A percentile compares a stretch with the other conserved stretches of the same genome.
Conservation (phyloP, 176 grass and related monocot genomes). For the Melocanna baccifera region DNA sequence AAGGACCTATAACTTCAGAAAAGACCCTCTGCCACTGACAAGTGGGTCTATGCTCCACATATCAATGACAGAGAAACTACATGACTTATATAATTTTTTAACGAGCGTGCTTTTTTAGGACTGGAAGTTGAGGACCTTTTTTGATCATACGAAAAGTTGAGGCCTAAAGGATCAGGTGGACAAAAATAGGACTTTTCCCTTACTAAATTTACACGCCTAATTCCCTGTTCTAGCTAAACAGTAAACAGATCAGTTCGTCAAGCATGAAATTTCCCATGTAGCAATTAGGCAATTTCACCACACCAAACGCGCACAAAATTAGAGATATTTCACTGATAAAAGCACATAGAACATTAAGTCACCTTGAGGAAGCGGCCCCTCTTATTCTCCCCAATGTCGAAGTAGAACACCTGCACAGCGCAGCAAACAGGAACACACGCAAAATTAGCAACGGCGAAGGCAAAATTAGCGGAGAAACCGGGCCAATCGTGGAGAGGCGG, state of each 20-base stretch:
- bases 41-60: neutral
- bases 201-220: neutral
- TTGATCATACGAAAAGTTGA: neutral
- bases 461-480: neutral
- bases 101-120: constrained; percentile 20
- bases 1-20: neutral
- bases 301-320: neutral
- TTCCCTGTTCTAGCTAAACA: constrained; percentile 3
- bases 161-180: neutral
- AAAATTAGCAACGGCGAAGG: constrained; percentile 4
- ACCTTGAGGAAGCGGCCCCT: constrained; percentile 98
- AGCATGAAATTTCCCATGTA: constrained; percentile 3
- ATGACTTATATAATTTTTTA: neutral
- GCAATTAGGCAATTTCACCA: neutral
- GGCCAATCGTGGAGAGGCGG: neutral
- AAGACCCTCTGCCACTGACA: constrained; percentile 11
- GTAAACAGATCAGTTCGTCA: neutral
- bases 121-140: neutral
- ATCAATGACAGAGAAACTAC: neutral
- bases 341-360: neutral
- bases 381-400: constrained; percentile 96
- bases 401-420: constrained; percentile 76
- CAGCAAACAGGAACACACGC: neutral
- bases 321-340: neutral
- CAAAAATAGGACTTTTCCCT: neutral